Percentiles rank a stretch among this genome's conserved stretches.
phyloP scores from a whole-genome alignment of 192 early-diverging fungal genomes.

The Kickxella alabastrina region DNA sequence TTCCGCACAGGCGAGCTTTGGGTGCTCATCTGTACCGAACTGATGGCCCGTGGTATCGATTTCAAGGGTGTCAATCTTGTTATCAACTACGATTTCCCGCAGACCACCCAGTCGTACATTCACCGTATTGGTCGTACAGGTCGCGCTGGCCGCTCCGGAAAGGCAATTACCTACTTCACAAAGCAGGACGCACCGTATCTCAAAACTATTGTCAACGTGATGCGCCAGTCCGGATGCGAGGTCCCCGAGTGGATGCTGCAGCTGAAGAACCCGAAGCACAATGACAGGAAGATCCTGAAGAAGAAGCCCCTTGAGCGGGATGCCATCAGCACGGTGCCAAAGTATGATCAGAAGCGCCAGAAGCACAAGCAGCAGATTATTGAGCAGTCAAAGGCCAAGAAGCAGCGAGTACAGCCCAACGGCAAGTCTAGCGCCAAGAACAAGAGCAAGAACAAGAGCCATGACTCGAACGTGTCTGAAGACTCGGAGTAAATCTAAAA shows the following conservation, averaged over 20 bases:
- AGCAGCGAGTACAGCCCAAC: slow-evolving; percentile 8
- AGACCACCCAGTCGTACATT: slow-evolving; percentile 87
- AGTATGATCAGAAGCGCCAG: slow-evolving; percentile 67
- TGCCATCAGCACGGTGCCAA: slow-evolving; percentile 71
- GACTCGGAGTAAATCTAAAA: too few species aligned
- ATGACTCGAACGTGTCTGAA: too few species aligned
- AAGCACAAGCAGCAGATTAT: slow-evolving; percentile 58
- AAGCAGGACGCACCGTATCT: slow-evolving; percentile 87
- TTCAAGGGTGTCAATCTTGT: slow-evolving; percentile 97
- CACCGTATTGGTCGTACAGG: slow-evolving; percentile 98
- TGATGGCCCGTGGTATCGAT: slow-evolving; percentile 98
- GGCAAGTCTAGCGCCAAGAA: neutral
- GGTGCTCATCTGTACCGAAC: slow-evolving; percentile 94
- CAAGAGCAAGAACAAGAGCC: neutral
- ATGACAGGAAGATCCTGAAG: slow-evolving; percentile 64
- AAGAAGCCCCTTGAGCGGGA: slow-evolving; percentile 70
- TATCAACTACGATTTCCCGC: slow-evolving; percentile 98
- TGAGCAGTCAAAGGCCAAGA: slow-evolving; percentile 48
- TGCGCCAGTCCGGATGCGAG: slow-evolving; percentile 91
- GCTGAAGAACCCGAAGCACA: slow-evolving; percentile 63
- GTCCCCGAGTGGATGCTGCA: slow-evolving; percentile 98
- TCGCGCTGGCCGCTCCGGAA: slow-evolving; percentile 86
- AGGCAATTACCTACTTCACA: slow-evolving; percentile 94
- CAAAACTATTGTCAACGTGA: slow-evolving; percentile 93
- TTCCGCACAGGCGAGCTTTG: slow-evolving; percentile 89